Percentiles rank a stretch among this genome's conserved stretches.
Conservation (phyloP, 495 filamentous ascomycete genomes). For the Penicillium herquei region DNA sequence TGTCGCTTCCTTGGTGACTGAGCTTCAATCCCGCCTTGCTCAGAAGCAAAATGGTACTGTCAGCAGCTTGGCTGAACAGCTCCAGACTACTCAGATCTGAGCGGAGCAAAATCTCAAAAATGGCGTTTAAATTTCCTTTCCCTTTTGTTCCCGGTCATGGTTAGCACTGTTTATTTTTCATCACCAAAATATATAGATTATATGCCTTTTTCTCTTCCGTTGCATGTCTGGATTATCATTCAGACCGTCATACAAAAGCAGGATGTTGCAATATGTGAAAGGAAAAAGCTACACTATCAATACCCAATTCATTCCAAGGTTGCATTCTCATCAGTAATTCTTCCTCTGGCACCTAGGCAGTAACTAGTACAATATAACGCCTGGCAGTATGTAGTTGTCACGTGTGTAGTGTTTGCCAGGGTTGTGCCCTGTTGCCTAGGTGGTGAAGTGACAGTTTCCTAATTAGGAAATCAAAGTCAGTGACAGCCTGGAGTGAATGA, state of each 20-base stretch:
- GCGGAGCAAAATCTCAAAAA: constrained; percentile 11
- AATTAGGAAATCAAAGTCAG: too few relatives aligned
- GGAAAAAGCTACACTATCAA: not conserved
- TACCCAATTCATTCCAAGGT: not conserved
- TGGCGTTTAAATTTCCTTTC: constrained; percentile 15
- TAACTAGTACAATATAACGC: too few relatives aligned
- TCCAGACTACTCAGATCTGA: constrained; percentile 23
- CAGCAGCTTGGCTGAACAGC: constrained; percentile 22
- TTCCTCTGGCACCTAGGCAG: not conserved
- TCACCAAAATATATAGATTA: not conserved
- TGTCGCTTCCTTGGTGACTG: constrained; percentile 55
- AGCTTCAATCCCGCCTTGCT: constrained; percentile 51
- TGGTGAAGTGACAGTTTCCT: too few relatives aligned
- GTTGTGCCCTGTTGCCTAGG: too few relatives aligned
- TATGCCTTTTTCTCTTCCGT: not conserved
- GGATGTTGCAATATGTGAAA: not conserved
- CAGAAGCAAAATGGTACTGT: constrained; percentile 20
- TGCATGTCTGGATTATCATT: not conserved
- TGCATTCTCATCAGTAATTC: not conserved
- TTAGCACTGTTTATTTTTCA: not conserved
- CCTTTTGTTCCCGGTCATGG: not conserved
- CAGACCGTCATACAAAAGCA: not conserved
- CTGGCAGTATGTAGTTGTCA: too few relatives aligned
- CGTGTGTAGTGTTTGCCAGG: too few relatives aligned
- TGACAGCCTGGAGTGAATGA: too few relatives aligned